Evolutionary conservation across 371 early-diverging fungal genomes (phyloP), one percentile per base, ranked within the genome.

Genomic region (Syncephalis plumigaleata): DNA sequence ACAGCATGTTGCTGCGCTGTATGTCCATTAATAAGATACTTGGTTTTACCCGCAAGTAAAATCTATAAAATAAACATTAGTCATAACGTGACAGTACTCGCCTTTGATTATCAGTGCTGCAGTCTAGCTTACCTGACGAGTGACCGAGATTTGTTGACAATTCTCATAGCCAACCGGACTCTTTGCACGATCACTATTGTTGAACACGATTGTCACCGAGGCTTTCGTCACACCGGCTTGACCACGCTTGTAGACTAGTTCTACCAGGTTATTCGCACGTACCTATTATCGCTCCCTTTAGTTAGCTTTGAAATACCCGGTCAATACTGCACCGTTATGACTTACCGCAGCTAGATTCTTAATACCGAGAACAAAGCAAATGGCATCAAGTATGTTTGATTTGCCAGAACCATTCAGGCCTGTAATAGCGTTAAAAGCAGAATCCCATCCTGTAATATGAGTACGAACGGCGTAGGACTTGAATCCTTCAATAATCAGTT

Each of bases 341-440:
- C 59, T 50, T 72, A 84, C 86, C 60, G 82, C 83, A 13, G 80
- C 73, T 44, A 88, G 63, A 50, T 87, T 87, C 47, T 87, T 82
- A 43, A 99, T 90, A 18, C 99, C 99, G 18, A 99, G 71, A 4
- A 91, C 98, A 68, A 99, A 99, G 58, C 99, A 93, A 55, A 99
- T 95, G 21, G 97, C 95, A 61, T 99, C 99, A 22, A 99, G 70
- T 45, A 99, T 87, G 68, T 99, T 99, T 17, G 95, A 95, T 63
- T 99, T 99, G 37, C 99, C 99, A 3, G 94, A 88, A 20, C 99
- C 99, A 62, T 99, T 99, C 36, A 99, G 73, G 31, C 99, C 99
- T 3, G 99, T 99, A 55, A 99, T 97, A 23, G 98, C 98, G 60
- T 95, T 99, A 66, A 98, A 99, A 52, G 89, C 79, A 2, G 86